phyloP scores from a whole-genome alignment of 441 rosid species.

The Erodium moschatum region DNA sequence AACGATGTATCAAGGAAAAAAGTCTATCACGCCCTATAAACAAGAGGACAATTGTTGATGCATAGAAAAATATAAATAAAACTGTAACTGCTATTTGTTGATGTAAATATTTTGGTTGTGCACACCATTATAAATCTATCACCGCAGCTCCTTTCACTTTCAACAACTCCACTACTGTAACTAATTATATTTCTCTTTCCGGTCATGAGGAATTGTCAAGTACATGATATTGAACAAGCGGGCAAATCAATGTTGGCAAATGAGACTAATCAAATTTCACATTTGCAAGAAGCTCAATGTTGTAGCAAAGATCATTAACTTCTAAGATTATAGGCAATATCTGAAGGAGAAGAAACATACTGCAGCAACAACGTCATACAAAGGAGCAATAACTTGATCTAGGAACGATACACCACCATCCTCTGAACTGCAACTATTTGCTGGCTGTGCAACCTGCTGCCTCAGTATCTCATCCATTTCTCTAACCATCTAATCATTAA shows the following conservation, averaged over 20 bases:
- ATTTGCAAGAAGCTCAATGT: neutral
- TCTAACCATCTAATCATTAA: constrained; percentile 63
- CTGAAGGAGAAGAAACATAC: constrained; percentile 35
- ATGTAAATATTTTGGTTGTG: too few relatives aligned
- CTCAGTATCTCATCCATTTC: constrained; percentile 81
- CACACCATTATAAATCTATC: too few relatives aligned
- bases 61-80: neutral
- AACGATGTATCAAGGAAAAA: neutral
- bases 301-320: neutral
- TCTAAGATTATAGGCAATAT: neutral
- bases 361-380: constrained; percentile 75
- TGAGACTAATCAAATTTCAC: neutral
- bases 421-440: constrained; percentile 66
- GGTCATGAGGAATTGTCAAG: too few relatives aligned
- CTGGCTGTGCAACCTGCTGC: constrained; percentile 66
- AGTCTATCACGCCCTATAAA: neutral
- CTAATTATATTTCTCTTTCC: too few relatives aligned
- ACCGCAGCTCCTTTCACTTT: too few relatives aligned
- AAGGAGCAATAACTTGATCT: constrained; percentile 67
- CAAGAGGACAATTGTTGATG: neutral
- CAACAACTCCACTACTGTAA: too few relatives aligned
- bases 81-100: too few relatives aligned
- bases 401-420: constrained; percentile 68
- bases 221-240: neutral
- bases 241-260: neutral